These are phyloP conservation scores for Helianthus annuus DNA, from an alignment of 129 eudicot genomes.

Conservation along the genomic window DNA sequence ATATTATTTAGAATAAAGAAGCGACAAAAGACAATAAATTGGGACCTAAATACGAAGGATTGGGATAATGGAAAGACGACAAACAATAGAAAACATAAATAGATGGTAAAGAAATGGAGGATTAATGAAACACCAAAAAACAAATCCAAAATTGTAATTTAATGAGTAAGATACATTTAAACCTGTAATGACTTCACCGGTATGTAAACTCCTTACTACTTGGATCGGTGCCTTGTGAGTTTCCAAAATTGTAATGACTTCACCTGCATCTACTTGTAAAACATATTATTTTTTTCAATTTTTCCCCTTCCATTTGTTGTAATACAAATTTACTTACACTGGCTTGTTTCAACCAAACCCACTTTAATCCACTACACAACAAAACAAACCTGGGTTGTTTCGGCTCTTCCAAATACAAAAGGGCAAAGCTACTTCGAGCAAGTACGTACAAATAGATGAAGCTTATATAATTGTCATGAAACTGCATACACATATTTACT, in stretches of 20 bases:
- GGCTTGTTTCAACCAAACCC: too few relatives aligned
- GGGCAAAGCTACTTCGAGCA: too few relatives aligned
- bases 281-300: too few relatives aligned
- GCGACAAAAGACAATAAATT: not conserved
- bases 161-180: conserved; percentile 6
- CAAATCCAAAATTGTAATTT: not conserved
- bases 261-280: too few relatives aligned
- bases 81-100: not conserved
- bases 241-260: conserved; percentile 40
- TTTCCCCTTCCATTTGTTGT: too few relatives aligned
- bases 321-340: too few relatives aligned
- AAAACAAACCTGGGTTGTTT: too few relatives aligned
- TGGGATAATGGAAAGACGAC: not conserved
- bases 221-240: conserved; percentile 90
- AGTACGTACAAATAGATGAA: too few relatives aligned
- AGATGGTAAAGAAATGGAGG: not conserved
- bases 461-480: too few relatives aligned
- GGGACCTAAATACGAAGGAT: not conserved
- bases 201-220: conserved; percentile 66
- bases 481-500: too few relatives aligned
- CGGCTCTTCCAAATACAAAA: too few relatives aligned
- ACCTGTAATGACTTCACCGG: conserved; percentile 96
- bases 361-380: too few relatives aligned
- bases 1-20: not conserved
- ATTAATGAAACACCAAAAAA: conserved; percentile 5